Conservation (phyloP, 495 filamentous ascomycete species). For the Daldinia decipiens region DNA sequence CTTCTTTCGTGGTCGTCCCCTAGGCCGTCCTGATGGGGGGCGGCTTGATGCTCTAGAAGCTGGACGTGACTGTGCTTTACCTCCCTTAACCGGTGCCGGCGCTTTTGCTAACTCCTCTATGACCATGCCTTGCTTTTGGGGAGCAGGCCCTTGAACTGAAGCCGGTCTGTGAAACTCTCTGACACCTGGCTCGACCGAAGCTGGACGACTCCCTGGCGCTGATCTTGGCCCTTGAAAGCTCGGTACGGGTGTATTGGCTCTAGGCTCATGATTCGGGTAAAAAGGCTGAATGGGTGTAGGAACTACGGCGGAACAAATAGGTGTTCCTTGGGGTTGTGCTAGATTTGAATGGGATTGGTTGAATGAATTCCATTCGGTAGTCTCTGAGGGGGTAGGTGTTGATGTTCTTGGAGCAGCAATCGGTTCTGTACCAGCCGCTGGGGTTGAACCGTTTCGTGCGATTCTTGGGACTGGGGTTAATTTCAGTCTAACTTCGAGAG, state of each 20-base stretch:
- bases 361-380: conserved; percentile 62
- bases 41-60: conserved; percentile 55
- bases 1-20: conserved; percentile 61
- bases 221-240: conserved; percentile 20
- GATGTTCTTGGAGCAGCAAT: conserved; percentile 31
- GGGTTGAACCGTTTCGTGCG: conserved; percentile 69
- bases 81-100: conserved; percentile 25
- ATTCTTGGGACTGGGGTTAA: conserved; percentile 83
- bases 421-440: conserved; percentile 47
- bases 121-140: conserved; percentile 27
- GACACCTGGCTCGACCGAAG: conserved; percentile 33
- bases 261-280: conserved; percentile 32
- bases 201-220: conserved; percentile 31
- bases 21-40: conserved; percentile 56
- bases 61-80: conserved; percentile 53
- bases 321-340: conserved; percentile 38
- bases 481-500: conserved; percentile 91
- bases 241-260: conserved; percentile 14
- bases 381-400: conserved; percentile 46
- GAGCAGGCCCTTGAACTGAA: conserved; percentile 14
- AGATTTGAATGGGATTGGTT: conserved; percentile 55
- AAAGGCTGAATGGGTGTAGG: conserved; percentile 40
- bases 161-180: conserved; percentile 22
- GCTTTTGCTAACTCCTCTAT: conserved; percentile 26
- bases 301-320: conserved; percentile 26